Base-by-base conservation (phyloP, 2,329 filamentous ascomycete species). In the Fusarium verticillioides region DNA sequence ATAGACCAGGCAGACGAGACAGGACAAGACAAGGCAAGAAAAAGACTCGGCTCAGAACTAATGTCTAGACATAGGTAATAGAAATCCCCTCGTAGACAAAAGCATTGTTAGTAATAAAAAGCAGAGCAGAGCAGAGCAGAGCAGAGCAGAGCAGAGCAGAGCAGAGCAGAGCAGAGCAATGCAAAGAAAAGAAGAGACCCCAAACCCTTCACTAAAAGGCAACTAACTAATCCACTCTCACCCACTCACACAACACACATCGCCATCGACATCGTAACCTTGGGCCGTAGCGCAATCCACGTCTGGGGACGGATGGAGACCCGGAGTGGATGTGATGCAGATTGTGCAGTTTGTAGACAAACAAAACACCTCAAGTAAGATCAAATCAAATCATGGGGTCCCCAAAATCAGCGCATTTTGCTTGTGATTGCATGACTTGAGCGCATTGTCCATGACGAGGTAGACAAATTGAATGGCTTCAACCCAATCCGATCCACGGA, bases 401-500 rank as follows among this genome's bases (percentile, higher is more conserved):
- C 50, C 59, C 65, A 69, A 67, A 74, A 76, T 74, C 74, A 76
- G 74, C 74, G 72, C 76, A 78, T 74, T 74, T 67, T 71, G 58
- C 40, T 42, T 40, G 42, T 62, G 69, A 75, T 76, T 75, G 72
- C 76, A 76, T 78, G 76, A 78, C 70, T 32, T 69, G 49, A 60
- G 63, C 60, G 65, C 68, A 67, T 54, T 59, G 67, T 74, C 67
- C 67, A 68, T 65, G 70, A 69, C 66, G 70, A 69, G 47, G 42
- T 59, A 75, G 47, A 63, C 56, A 54, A 68, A 68, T 63, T 49
- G 28, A 49, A 69, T 73, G 47, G 50, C 70, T 69, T 75, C 73
- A 72, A 52, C 40, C 46, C 64, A 46, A 61, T 49, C 56, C 62
- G 58, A 67, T 49, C 58, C 59, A 67, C 53, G 63, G 39, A 60